Evolutionary conservation across 805 yeast genomes (phyloP).

Genomic region (Komagataella pastoris): DNA sequence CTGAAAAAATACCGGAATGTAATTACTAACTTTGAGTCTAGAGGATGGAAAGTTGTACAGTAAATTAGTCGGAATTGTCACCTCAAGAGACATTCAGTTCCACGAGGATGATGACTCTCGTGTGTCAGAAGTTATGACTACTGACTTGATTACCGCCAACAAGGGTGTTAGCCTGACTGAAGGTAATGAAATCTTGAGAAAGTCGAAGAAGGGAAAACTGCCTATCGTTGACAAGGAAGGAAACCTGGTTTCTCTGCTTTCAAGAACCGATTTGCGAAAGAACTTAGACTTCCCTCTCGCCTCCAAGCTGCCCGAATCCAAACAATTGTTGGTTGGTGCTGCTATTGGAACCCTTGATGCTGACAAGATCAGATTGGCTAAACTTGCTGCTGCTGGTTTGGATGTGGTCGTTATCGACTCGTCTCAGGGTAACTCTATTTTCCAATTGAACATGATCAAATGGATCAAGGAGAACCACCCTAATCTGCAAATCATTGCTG

Average conservation of each 20-base stretch:
- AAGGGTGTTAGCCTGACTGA: slow-evolving; percentile 70
- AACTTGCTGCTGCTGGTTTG: slow-evolving; percentile 89
- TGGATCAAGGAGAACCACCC: slow-evolving; percentile 79
- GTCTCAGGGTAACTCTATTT: slow-evolving; percentile 93
- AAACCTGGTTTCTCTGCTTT: slow-evolving; percentile 73
- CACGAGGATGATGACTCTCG: slow-evolving; percentile 53
- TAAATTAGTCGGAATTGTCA: slow-evolving; percentile 86
- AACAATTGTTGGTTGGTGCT: slow-evolving; percentile 97
- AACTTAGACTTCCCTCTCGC: slow-evolving; percentile 90
- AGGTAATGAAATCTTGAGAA: slow-evolving; percentile 84
- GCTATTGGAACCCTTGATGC: slow-evolving; percentile 90
- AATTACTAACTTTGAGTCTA: slow-evolving; percentile 17
- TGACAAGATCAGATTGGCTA: slow-evolving; percentile 72
- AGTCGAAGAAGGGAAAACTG: slow-evolving; percentile 93
- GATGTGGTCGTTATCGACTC: slow-evolving; percentile 95
- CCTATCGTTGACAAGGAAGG: slow-evolving; percentile 78
- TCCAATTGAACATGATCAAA: slow-evolving; percentile 87
- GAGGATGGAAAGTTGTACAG: slow-evolving; percentile 81
- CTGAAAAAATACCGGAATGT: not conserved
- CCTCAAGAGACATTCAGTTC: slow-evolving; percentile 96
- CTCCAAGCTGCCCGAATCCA: slow-evolving; percentile 82
- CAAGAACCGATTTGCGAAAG: slow-evolving; percentile 95
- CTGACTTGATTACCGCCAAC: slow-evolving; percentile 70
- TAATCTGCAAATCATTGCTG: slow-evolving; percentile 82
- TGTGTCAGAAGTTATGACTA: slow-evolving; percentile 81